Evolutionary conservation across 192 early-diverging fungal genomes (phyloP), one percentile per base, ranked within the genome.

Genomic region (Backusella psychrophila): DNA sequence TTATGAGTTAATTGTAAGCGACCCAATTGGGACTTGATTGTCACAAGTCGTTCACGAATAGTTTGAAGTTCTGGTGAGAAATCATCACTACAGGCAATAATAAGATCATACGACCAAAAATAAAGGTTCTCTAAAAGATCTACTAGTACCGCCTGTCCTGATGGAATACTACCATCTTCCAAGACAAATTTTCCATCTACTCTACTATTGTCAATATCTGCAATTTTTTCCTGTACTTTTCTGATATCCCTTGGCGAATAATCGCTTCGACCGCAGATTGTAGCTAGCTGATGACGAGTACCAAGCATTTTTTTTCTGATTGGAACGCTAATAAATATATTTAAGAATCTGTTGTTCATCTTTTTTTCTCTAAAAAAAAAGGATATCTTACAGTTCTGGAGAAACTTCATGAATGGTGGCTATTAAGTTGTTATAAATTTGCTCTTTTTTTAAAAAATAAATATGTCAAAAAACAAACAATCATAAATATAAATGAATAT

Each of bases 81-180:
- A 0, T 87, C 82, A 67, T 88, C 86, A 31, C 90, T 89, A 59
- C 90, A 87, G 7, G 88, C 94, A 80, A 95, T 81, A 2, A 78
- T 68, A 35, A 95, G 71, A 73, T 97, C 95, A 77, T 97, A 93
- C 23, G 91, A 85, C 44, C 92, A 89, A 65, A 94, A 94, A 74
- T 92, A 96, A 78, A 90, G 91, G 80, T 92, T 86, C 76, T 95
- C 95, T 66, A 97, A 68, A 23, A 97, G 78, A 1, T 89, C 90
- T 26, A 94, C 91, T 33, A 97, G 90, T n/a, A 90, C 88, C 9
- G 94, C 91, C 73, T 97, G 96, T n/a, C 96, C 96, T 29, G 91
- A 78, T 6, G 93, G 87, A 34, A 95, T 87, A 6, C 75, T 77
- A 4, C 95, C 95, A 76, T 92, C 85, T 26, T 78, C 79, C 11